These are phyloP conservation scores for Suillus subluteus DNA, from an alignment of 768 basidiomycete genomes.

Conservation along the genomic window DNA sequence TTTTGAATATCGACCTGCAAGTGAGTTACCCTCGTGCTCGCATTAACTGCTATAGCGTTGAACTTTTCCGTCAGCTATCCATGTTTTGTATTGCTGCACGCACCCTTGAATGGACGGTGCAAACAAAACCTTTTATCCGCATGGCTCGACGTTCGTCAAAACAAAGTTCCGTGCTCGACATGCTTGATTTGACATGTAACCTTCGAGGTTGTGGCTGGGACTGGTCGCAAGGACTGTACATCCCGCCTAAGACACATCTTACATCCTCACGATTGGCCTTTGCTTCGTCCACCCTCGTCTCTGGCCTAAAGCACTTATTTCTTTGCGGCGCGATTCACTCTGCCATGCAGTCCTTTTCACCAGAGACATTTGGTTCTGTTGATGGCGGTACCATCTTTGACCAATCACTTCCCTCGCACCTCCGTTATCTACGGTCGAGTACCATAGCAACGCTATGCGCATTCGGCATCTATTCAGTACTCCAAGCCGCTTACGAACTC, in stretches of 20 bases:
- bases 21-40: slow-evolving; percentile 11
- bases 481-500: slow-evolving; percentile 41
- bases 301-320: slow-evolving; percentile 39
- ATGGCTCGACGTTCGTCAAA: slow-evolving; percentile 6
- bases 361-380: slow-evolving; percentile 33
- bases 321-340: slow-evolving; percentile 50
- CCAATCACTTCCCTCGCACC: slow-evolving; percentile 29
- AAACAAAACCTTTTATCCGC: slow-evolving; percentile 20
- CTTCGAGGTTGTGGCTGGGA: slow-evolving; percentile 65
- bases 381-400: slow-evolving; percentile 37
- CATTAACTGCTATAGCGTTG: neutral
- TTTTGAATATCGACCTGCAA: slow-evolving; percentile 15
- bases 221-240: slow-evolving; percentile 45
- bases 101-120: slow-evolving; percentile 23
- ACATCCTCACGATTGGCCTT: slow-evolving; percentile 42
- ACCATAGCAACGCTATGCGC: slow-evolving; percentile 47
- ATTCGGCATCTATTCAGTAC: slow-evolving; percentile 45
- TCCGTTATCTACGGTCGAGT: slow-evolving; percentile 41
- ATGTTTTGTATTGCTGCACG: slow-evolving; percentile 18
- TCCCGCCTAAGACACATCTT: slow-evolving; percentile 44
- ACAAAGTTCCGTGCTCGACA: slow-evolving; percentile 33
- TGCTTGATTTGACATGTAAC: slow-evolving; percentile 52
- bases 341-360: slow-evolving; percentile 48
- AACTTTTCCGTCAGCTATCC: slow-evolving; percentile 13
- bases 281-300: slow-evolving; percentile 35